Evolutionary conservation across 768 basidiomycete species (phyloP).

Genomic region (Leucosporidium yakuticum): DNA sequence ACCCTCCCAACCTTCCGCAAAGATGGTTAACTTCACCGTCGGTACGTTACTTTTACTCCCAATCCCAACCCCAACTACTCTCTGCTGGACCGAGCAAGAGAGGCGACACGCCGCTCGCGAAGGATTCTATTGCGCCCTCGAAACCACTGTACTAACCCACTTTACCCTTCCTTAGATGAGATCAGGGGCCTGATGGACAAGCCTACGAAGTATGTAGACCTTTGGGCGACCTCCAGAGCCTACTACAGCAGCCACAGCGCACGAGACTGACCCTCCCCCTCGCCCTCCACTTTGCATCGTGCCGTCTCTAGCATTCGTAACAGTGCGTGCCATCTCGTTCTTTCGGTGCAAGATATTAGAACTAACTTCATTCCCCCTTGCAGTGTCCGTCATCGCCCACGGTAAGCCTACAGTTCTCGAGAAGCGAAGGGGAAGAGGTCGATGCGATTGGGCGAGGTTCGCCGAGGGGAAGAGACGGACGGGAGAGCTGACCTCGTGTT

Average conservation of each 20-base stretch:
- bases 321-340: conserved; percentile 20
- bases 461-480: neutral
- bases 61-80: neutral
- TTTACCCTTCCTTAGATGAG: conserved; percentile 38
- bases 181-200: conserved; percentile 44
- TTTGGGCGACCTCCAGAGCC: neutral
- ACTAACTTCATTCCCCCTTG: neutral
- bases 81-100: neutral
- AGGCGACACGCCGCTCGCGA: neutral
- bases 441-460: neutral
- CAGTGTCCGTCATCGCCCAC: conserved; percentile 50
- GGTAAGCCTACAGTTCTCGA: conserved; percentile 25
- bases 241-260: neutral
- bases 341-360: too few species aligned
- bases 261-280: neutral
- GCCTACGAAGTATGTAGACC: conserved; percentile 28
- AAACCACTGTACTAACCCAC: too few species aligned
- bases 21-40: conserved; percentile 34
- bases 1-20: neutral
- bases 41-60: conserved; percentile 9
- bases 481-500: neutral
- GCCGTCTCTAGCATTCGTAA: conserved; percentile 32
- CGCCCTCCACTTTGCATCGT: neutral
- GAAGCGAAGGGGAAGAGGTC: neutral
- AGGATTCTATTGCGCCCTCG: too few species aligned